These are phyloP conservation scores for Grifola frondosa DNA, from an alignment of 1,284 basidiomycete species.

Conservation along the genomic window DNA sequence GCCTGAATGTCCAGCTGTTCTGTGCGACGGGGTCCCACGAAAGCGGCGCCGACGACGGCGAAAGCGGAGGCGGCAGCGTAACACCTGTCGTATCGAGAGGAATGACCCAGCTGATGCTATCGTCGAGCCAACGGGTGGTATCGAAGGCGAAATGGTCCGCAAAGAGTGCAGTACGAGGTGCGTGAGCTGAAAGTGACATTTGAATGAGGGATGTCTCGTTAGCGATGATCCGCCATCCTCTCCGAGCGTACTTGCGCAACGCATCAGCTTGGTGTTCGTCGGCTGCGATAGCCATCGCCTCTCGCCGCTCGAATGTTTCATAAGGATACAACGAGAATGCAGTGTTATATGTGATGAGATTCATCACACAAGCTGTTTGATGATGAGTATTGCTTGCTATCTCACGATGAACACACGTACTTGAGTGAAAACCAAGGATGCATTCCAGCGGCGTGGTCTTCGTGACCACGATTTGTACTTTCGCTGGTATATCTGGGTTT, in stretches of 20 bases:
- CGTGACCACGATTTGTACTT: constrained; percentile 21
- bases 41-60: constrained; percentile 16
- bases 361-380: constrained; percentile 47
- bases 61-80: constrained; percentile 16
- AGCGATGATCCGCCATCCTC: constrained; percentile 29
- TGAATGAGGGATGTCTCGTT: constrained; percentile 4
- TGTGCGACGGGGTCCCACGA: constrained; percentile 24
- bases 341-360: constrained; percentile 34
- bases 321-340: constrained; percentile 36
- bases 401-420: constrained; percentile 29
- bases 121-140: constrained; percentile 27
- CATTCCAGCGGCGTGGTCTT: constrained; percentile 25
- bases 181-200: neutral
- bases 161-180: neutral
- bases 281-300: constrained; percentile 7
- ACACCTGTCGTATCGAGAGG: constrained; percentile 26
- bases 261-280: constrained; percentile 2
- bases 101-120: constrained; percentile 29
- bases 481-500: constrained; percentile 2
- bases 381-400: neutral
- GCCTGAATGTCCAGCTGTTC: constrained; percentile 26
- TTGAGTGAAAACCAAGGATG: constrained; percentile 45
- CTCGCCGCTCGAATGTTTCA: constrained; percentile 31
- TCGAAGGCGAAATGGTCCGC: constrained; percentile 3
- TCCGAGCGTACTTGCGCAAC: constrained; percentile 27